Percentiles rank a stretch among this genome's conserved stretches.
These are phyloP conservation scores for Corrigiola litoralis DNA, from an alignment of 179 eudicot species.

Conservation along the genomic window DNA sequence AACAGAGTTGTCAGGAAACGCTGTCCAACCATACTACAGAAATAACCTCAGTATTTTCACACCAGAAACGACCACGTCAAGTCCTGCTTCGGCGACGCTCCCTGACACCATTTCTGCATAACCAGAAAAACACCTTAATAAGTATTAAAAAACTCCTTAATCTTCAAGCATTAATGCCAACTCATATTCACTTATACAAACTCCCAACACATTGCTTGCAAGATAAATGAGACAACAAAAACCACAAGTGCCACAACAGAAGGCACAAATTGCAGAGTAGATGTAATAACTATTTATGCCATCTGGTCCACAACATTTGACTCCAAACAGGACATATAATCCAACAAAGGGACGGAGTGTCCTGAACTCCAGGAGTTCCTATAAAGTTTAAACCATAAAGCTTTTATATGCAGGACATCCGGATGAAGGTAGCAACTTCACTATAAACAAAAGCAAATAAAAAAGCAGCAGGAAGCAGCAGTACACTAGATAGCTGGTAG, in stretches of 20 bases:
- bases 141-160: background rate
- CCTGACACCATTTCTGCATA: slow-evolving; percentile 69
- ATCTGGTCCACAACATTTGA: no score
- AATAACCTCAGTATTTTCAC: slow-evolving; percentile 23
- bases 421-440: background rate
- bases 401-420: background rate
- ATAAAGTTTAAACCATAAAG: no score
- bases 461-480: background rate
- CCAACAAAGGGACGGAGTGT: no score
- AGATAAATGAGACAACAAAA: no score
- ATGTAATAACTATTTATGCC: no score
- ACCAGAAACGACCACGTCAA: slow-evolving; percentile 28
- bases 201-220: no score
- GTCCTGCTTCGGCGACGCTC: slow-evolving; percentile 95
- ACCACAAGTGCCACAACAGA: no score
- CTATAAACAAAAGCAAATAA: background rate
- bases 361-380: no score
- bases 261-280: no score
- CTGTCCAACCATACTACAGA: slow-evolving; percentile 46
- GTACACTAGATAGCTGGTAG: background rate
- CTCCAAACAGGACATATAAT: no score
- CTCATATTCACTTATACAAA: background rate
- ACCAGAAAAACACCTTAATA: background rate
- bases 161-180: background rate
- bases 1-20: slow-evolving; percentile 24